Conservation (phyloP, 306 rosid species). For the Cucurbita pepo region DNA sequence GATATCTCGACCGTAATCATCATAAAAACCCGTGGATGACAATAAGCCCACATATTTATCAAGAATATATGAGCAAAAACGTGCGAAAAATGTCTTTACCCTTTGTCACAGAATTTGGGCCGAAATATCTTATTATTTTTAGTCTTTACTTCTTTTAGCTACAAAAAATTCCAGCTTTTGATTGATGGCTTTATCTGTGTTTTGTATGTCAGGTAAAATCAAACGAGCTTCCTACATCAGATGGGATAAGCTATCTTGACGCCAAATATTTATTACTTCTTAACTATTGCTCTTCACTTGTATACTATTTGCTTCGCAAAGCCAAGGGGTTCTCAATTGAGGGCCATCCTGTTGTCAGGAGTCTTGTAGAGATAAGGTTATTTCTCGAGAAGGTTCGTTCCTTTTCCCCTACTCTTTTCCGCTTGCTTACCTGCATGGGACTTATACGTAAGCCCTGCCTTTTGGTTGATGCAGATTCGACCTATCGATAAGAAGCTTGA, state of each 20-base stretch:
- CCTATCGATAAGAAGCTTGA: slow-evolving; percentile 82
- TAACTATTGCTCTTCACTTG: slow-evolving; percentile 71
- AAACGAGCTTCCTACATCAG: slow-evolving; percentile 39
- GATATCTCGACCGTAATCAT: background rate
- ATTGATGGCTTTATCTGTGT: background rate
- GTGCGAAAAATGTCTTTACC: background rate
- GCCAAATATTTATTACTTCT: slow-evolving; percentile 71
- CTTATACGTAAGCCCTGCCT: background rate
- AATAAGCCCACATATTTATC: background rate
- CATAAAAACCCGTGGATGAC: background rate
- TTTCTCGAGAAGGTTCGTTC: slow-evolving; percentile 66
- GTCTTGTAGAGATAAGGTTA: slow-evolving; percentile 65
- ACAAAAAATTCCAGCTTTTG: background rate
- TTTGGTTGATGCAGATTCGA: slow-evolving; percentile 39
- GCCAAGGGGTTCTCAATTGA: slow-evolving; percentile 57
- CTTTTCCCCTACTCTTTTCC: slow-evolving; percentile 2
- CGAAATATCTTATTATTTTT: background rate
- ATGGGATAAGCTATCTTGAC: slow-evolving; percentile 82
- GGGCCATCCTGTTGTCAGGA: slow-evolving; percentile 60
- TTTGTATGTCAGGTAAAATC: background rate
- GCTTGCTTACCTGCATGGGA: background rate
- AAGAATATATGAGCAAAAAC: background rate
- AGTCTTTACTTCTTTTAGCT: background rate
- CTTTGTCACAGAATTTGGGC: background rate
- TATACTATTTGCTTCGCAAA: slow-evolving; percentile 64